Evolutionary conservation across 345 rosid genomes (phyloP).

Genomic region (Crucihimalaya himalaica): DNA sequence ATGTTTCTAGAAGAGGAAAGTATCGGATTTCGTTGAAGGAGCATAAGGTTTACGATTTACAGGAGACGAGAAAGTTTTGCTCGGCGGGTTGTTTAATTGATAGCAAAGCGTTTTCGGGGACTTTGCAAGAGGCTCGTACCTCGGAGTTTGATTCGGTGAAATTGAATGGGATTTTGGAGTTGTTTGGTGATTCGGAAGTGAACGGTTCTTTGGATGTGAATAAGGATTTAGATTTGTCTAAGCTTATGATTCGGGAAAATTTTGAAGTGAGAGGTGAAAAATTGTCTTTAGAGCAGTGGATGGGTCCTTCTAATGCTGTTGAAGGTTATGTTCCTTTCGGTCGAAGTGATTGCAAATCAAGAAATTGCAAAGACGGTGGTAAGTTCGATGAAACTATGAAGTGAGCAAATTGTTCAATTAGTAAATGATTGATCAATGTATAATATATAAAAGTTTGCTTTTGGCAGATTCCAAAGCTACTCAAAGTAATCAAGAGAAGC

Average conservation of each 20-base stretch:
- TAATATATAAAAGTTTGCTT: background rate
- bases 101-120: conserved; percentile 55
- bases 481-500: conserved; percentile 36
- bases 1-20: conserved; percentile 55
- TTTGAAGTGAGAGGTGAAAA: conserved; percentile 41
- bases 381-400: background rate
- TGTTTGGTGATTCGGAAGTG: conserved; percentile 46
- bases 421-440: background rate
- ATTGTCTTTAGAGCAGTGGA: conserved; percentile 48
- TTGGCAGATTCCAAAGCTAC: conserved; percentile 54
- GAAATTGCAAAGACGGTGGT: conserved; percentile 53
- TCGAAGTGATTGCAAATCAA: conserved; percentile 35
- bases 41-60: conserved; percentile 66
- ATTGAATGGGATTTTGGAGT: conserved; percentile 49
- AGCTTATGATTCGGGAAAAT: conserved; percentile 63
- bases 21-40: conserved; percentile 71
- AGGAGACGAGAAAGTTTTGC: conserved; percentile 66
- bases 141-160: conserved; percentile 46
- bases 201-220: conserved; percentile 19
- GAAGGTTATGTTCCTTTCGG: conserved; percentile 81
- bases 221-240: conserved; percentile 53
- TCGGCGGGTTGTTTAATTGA: conserved; percentile 60
- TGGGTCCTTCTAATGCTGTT: conserved; percentile 77
- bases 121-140: conserved; percentile 60
- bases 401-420: background rate